Base-by-base conservation (phyloP, 1,139 yeast genomes). In the Magnusiomyces sp. region DNA sequence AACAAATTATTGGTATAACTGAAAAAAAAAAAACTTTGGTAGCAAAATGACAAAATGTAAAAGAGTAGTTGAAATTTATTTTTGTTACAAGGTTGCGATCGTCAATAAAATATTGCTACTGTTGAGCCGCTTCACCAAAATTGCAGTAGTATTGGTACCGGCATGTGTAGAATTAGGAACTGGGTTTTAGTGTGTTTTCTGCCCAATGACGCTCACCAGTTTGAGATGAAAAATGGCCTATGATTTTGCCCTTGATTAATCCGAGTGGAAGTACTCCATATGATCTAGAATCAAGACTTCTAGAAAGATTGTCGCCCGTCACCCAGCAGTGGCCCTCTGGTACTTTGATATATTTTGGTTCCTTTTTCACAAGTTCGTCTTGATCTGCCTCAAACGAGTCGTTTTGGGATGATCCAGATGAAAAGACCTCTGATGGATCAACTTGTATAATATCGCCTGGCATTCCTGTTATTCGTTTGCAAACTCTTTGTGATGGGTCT, bases 391-490 rank as follows among this genome's bases (percentile, higher is more conserved):
- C 20, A 20, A 32, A 41, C 20, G 23, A 36, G 7, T 23, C 29
- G 7, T 23, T 23, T 23, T 23, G 29, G 7, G 29, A 23, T 23
- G 29, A 4, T 4, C 29, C 29, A 4, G 29, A 23, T 5, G 29
- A 23, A 23, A 23, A 23, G 7, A 23, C 29, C 20, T 42, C 16
- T 32, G 41, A 31, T 9, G 97, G 97, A 63, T 90, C 97, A 1
- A 88, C 74, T 53, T 84, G 67, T 2, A 90, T 77, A 14, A 81
- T 63, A 68, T 90, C 97, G 0, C 97, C 97, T 0, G 97, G 95
- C 95, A 90, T 84, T 0, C 97, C 98, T 0, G 95, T 83, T 39
- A 92, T 82, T 52, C 98, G 72, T 63, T 92, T 92, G 62, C 97
- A 92, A 2, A 92, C 95, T 51, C 95, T 71, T 60, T 83, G 89